phyloP scores from a whole-genome alignment of 345 rosid species.

The Dimocarpus longan region DNA sequence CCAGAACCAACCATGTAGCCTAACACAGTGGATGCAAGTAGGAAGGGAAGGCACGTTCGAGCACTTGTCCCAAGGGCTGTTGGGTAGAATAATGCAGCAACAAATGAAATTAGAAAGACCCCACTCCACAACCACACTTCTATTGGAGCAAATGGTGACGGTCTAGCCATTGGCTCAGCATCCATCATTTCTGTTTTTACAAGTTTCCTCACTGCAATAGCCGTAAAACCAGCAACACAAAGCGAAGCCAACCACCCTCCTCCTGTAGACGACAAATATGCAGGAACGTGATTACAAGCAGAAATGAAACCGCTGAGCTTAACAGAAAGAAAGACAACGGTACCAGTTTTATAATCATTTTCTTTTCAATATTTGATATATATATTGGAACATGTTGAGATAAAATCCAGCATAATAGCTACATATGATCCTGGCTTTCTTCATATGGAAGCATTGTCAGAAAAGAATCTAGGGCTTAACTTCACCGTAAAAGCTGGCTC shows the following conservation, averaged over 20 bases:
- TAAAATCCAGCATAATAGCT: too few species aligned
- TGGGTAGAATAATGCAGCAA: conserved; percentile 63
- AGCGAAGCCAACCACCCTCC: conserved; percentile 97
- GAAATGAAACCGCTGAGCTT: neutral
- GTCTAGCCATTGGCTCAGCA: conserved; percentile 92
- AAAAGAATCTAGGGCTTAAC: too few species aligned
- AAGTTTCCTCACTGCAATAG: conserved; percentile 78
- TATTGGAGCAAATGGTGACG: conserved; percentile 68
- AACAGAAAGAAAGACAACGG: neutral
- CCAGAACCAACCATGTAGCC: conserved; percentile 88
- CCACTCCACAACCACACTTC: conserved; percentile 87
- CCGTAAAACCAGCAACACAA: conserved; percentile 86
- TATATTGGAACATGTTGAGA: neutral
- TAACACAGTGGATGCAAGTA: conserved; percentile 85
- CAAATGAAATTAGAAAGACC: conserved; percentile 70
- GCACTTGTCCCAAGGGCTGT: conserved; percentile 77
- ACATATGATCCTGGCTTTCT: too few species aligned
- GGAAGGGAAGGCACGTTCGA: conserved; percentile 85
- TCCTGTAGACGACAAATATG: conserved; percentile 42
- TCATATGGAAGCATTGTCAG: too few species aligned
- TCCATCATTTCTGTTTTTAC: conserved; percentile 86
- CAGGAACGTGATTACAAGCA: neutral
- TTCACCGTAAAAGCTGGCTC: too few species aligned
- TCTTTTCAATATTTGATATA: neutral
- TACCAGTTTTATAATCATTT: neutral